Conservation (phyloP, 352 stramenopile genomes). For the Thraustochytrium sp. region DNA sequence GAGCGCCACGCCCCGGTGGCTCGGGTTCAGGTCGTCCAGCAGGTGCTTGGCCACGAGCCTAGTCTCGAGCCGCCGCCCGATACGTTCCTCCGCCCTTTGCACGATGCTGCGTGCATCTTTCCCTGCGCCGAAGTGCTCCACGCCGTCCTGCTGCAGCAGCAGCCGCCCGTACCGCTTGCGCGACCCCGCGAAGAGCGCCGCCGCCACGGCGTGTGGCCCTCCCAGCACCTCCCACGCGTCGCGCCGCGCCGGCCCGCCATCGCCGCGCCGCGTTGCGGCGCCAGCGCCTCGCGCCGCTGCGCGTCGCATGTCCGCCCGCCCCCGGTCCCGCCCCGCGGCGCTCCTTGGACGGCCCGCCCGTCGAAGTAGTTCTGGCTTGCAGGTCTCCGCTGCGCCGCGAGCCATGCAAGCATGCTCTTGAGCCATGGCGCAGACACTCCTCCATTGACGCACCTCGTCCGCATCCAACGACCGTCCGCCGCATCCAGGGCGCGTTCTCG, state of each 20-base stretch:
- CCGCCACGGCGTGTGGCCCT: neutral
- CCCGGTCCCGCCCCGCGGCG: no score
- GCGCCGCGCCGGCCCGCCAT: neutral
- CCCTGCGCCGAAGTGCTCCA: neutral
- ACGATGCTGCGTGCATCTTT: neutral
- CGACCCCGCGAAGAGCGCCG: neutral
- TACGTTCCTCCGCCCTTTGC: neutral
- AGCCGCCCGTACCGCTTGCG: neutral
- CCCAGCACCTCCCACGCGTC: neutral
- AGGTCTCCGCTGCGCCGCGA: no score
- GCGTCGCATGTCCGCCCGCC: no score
- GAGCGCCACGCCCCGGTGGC: neutral
- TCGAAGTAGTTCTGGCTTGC: no score
- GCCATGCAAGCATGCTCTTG: no score
- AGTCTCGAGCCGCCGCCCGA: neutral
- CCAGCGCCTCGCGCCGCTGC: no score
- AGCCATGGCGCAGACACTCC: no score
- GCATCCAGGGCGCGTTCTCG: no score
- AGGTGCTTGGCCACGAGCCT: neutral
- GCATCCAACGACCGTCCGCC: no score
- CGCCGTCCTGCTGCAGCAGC: neutral
- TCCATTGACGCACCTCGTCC: no score
- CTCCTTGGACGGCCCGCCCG: no score
- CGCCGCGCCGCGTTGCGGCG: no score
- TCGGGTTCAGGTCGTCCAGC: neutral